Conservation (phyloP, 495 filamentous ascomycete genomes). For the Poronia punctata region DNA sequence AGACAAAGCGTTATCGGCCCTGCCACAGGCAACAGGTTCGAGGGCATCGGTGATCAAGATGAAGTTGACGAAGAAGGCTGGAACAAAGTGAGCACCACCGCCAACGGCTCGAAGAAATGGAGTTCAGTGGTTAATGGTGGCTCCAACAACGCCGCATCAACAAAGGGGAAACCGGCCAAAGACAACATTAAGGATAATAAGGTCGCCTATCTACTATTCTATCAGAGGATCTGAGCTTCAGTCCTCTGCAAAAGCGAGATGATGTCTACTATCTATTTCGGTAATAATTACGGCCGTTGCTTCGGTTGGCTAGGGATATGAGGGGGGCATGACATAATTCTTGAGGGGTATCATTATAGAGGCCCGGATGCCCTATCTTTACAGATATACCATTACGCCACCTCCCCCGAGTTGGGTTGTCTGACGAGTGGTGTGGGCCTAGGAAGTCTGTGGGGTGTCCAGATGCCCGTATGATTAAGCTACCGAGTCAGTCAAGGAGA, state of each 20-base stretch:
- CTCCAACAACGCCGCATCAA: conserved; percentile 13
- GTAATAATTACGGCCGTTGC: too few species aligned
- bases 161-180: conserved; percentile 56
- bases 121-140: conserved; percentile 57
- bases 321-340: too few species aligned
- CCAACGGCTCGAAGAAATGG: conserved; percentile 58
- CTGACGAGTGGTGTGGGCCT: too few species aligned
- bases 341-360: too few species aligned
- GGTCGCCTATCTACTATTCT: conserved; percentile 94
- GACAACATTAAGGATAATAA: conserved; percentile 83
- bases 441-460: too few species aligned
- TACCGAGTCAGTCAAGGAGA: too few species aligned
- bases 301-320: too few species aligned
- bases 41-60: conserved; percentile 61
- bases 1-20: conserved; percentile 30
- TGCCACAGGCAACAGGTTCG: conserved; percentile 55
- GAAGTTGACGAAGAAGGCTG: conserved; percentile 65
- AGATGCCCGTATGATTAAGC: too few species aligned
- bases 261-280: not conserved
- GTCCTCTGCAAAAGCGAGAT: not conserved
- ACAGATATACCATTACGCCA: too few species aligned
- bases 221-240: conserved; percentile 59
- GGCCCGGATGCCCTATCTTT: too few species aligned
- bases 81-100: conserved; percentile 70
- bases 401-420: too few species aligned